Evolutionary conservation across 208 protist species (phyloP).

Genomic region (Leishmania martiniquensis): DNA sequence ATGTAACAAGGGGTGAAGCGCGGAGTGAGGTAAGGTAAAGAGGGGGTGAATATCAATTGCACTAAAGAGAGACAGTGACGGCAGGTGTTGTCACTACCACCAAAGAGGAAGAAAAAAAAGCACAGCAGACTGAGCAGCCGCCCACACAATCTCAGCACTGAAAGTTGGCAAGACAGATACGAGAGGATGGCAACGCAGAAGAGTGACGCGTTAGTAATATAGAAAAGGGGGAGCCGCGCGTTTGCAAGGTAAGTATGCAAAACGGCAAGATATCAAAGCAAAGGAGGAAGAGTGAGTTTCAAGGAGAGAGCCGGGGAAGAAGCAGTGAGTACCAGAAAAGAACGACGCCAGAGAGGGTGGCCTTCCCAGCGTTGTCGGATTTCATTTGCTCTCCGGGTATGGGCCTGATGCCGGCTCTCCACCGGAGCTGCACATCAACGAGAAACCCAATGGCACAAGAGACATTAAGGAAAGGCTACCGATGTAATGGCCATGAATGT

Average conservation of each 20-base stretch:
- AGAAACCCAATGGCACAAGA: not conserved
- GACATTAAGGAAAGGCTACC: not conserved
- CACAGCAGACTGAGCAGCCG: conserved; percentile 13
- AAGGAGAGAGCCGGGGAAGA: not conserved
- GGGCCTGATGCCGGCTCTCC: not conserved
- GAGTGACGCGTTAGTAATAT: not conserved
- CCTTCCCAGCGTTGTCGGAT: not conserved
- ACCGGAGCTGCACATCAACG: not conserved
- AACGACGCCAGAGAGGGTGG: not conserved
- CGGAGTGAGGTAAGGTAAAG: not conserved
- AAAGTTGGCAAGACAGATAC: not conserved
- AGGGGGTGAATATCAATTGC: not conserved
- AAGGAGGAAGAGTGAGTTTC: not conserved
- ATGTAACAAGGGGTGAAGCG: too few species aligned
- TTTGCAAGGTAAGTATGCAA: not conserved
- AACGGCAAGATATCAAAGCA: not conserved
- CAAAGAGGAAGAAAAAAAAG: not conserved
- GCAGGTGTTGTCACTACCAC: not conserved
- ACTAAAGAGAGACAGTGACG: not conserved
- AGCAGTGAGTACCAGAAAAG: not conserved
- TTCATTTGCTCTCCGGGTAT: not conserved
- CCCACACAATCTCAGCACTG: not conserved
- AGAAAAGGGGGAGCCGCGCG: not conserved
- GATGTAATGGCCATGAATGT: not conserved
- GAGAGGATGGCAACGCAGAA: not conserved